Evolutionary conservation across 2,329 filamentous ascomycete genomes (phyloP), one percentile per base, ranked within the genome.

Genomic region (Verticillium dahliae): DNA sequence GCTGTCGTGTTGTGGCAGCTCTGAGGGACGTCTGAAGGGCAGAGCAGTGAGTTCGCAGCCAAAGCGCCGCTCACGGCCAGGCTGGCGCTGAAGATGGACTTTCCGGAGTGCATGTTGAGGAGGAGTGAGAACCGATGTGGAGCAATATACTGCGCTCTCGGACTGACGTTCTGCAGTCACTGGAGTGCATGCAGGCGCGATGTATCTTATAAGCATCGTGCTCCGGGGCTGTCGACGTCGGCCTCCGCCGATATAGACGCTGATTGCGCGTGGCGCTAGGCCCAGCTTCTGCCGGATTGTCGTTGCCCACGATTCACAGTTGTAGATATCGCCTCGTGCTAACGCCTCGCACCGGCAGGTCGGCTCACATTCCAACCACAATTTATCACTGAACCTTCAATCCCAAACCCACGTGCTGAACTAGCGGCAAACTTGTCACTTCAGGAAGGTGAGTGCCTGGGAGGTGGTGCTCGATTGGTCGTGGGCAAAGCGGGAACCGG

Each of bases 1-100:
- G 75, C 74, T 3, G 85, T 85, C 6, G 81, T 83, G 69, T 87
- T 87, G 62, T 86, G 83, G 69, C 89, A 91, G 67, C 85, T 89
- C 59, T 88, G 70, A 63, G 82, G 80, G 4, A 75, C 69, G 62
- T 76, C 63, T 58, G 60, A 63, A 1, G 69, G 67, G 63, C 72
- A 73, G 18, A 62, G 56, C 22, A 62, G 15, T 6, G 60, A 60
- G 33, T n/a, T 39, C 5, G 59, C 55, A 6, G 41, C 27, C 39
- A 39, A 11, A 27, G 33, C 59, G 31, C 27, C 54, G 54, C 54
- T 56, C 14, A n/a, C 33, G 27, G 54, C 54, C 54, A 56, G 27
- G 13, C 6, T 35, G 15, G 31, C 15, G 2, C 13, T 15, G 14
- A 41, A 6, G 5, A 35, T 56, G n/a, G 27, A 37, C 7, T 14